Conservation (phyloP, 2,329 filamentous ascomycete genomes). For the Epichloe glyceriae region DNA sequence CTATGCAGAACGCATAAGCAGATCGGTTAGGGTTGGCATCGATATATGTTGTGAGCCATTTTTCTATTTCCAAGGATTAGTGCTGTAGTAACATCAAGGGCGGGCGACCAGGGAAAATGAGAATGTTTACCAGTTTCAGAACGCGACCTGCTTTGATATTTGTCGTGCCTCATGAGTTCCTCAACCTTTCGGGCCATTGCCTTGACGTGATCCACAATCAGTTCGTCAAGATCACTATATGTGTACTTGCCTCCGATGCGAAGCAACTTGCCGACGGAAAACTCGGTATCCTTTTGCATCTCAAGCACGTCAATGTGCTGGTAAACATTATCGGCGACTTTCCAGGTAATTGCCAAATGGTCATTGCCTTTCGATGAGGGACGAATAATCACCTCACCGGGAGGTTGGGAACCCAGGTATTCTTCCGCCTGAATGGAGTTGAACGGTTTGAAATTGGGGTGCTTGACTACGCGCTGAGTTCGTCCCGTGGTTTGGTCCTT, state of each 20-base stretch:
- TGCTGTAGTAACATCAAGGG: conserved; percentile 9
- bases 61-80: conserved; percentile 41
- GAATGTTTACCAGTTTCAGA: conserved; percentile 63
- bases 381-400: conserved; percentile 86
- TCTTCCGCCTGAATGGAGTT: conserved; percentile 88
- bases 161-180: conserved; percentile 88
- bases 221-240: conserved; percentile 90
- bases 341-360: conserved; percentile 94
- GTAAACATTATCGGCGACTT: conserved; percentile 90
- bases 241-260: conserved; percentile 80
- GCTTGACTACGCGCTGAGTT: conserved; percentile 90
- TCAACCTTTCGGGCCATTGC: conserved; percentile 97
- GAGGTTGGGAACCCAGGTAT: conserved; percentile 72
- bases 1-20: conserved; percentile 91
- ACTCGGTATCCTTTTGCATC: conserved; percentile 93
- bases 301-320: conserved; percentile 97
- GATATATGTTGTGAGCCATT: conserved; percentile 92
- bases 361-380: conserved; percentile 92
- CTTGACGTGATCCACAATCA: conserved; percentile 95
- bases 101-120: conserved; percentile 8
- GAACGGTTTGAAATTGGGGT: conserved; percentile 89
- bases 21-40: conserved; percentile 90
- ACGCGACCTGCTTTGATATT: conserved; percentile 73
- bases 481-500: conserved; percentile 78
- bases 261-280: conserved; percentile 76